phyloP scores from a whole-genome alignment of 208 protist genomes.

The Trypanosoma avium region DNA sequence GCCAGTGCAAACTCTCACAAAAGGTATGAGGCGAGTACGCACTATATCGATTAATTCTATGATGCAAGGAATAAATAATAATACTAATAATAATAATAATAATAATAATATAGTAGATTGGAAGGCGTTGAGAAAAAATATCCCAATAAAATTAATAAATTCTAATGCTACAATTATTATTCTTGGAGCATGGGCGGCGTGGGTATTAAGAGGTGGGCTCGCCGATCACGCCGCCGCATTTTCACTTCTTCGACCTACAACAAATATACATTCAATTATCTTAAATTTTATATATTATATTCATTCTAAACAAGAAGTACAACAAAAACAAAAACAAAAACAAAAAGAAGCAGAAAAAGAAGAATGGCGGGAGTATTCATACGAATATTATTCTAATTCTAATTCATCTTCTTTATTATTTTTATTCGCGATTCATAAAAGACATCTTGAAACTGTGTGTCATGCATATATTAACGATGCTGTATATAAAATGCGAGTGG shows the following conservation, averaged over 20 bases:
- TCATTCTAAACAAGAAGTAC: no score
- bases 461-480: not conserved
- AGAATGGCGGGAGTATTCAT: not conserved
- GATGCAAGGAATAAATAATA: not conserved
- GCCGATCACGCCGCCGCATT: not conserved
- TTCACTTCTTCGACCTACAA: no score
- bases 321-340: no score
- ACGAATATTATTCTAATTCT: not conserved
- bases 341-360: no score
- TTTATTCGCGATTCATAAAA: conserved; percentile 2
- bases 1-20: not conserved
- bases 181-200: not conserved
- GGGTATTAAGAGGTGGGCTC: not conserved
- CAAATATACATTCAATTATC: no score
- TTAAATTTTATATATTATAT: no score
- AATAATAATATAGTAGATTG: no score
- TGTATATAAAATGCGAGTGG: not conserved
- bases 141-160: no score
- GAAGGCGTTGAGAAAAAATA: no score
- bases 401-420: not conserved
- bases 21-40: not conserved
- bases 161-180: not conserved
- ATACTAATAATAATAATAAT: no score
- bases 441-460: not conserved
- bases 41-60: not conserved